These are phyloP conservation scores for Aspergillus japonicus DNA, from an alignment of 2,329 filamentous ascomycete genomes.

Conservation along the genomic window DNA sequence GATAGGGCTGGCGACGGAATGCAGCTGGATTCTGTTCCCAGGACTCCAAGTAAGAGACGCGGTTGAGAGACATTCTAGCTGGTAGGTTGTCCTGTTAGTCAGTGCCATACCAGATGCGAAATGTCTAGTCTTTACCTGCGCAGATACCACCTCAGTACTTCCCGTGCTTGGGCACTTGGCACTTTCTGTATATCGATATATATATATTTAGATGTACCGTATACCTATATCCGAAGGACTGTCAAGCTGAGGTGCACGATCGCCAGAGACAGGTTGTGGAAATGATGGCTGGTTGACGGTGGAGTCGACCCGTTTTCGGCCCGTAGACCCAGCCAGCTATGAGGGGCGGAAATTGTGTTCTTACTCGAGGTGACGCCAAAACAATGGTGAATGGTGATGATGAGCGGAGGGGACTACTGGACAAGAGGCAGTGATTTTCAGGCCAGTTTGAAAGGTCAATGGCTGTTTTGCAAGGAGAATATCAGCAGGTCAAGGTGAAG, in stretches of 20 bases:
- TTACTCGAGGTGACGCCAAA: background rate
- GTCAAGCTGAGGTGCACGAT: background rate
- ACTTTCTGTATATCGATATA: background rate
- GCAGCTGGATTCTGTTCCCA: slow-evolving; percentile 39
- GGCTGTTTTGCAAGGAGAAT: background rate
- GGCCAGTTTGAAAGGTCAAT: background rate
- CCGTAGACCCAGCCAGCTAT: slow-evolving; percentile 4
- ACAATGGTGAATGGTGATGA: background rate
- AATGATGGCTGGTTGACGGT: slow-evolving; percentile 5
- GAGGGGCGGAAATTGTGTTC: background rate
- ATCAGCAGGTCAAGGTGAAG: background rate
- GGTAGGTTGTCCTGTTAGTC: background rate
- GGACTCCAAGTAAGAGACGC: slow-evolving; percentile 45
- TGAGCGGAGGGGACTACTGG: background rate
- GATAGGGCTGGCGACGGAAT: slow-evolving; percentile 26
- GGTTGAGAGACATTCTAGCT: slow-evolving; percentile 42
- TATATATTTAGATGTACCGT: background rate
- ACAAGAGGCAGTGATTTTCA: background rate
- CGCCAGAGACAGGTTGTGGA: background rate
- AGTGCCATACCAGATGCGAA: background rate
- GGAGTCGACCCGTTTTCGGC: slow-evolving; percentile 9
- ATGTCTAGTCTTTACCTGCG: background rate
- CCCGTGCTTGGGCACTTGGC: background rate
- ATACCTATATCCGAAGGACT: too few relatives aligned
- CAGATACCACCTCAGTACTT: background rate